Base-by-base conservation (phyloP, 2,329 filamentous ascomycete genomes). In the Aureobasidium mangrovei region DNA sequence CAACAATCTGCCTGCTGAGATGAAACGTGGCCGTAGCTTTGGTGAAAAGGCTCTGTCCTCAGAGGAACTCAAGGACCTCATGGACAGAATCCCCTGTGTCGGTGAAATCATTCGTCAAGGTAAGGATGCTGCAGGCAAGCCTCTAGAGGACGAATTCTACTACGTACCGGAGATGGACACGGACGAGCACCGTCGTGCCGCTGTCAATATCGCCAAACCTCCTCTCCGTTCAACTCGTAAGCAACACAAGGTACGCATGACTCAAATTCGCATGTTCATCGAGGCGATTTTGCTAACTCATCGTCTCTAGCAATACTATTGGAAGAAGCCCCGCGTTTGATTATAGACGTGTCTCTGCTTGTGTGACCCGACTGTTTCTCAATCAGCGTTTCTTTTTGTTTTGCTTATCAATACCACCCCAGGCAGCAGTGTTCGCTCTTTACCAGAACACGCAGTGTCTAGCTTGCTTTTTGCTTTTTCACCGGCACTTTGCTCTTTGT, bases 71-170 rank as follows among this genome's bases (percentile, higher is more conserved):
- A 84, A 84, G 57, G 75, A 72, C 43, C 78, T 94, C 56, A 80
- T 97, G 41, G 85, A 90, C 65, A 74, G 76, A 27, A 86, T 88
- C 4, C 70, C 79, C 7, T 95, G 89, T 66, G 83, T 97, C 59
- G 93, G 93, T 44, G 85, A 93, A 68, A 95, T 98, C 63, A 78
- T 80, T 49, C 85, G 93, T 38, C 85, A 91, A 68, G 93, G 93
- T 66, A 98, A 97, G 70, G 93, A 98, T 67, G 93, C 93, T 4
- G 91, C 93, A 0, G 93, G 93, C 61, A 93, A 96, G 73, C 74
- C 85, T 5, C 79, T 98, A 1, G 91, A 98, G 76, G 94, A 88
- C 74, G 91, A 98, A 69, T 97, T 94, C 69, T 97, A 97, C 72
- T 98, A 98, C 65, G 77, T 96, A 6, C 87, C 91, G 0, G 91